A percentile compares a stretch with the other conserved stretches of the same genome.
Evolutionary conservation across 116 monocot species (phyloP).

Genomic region (Trichopus zeylanicus): DNA sequence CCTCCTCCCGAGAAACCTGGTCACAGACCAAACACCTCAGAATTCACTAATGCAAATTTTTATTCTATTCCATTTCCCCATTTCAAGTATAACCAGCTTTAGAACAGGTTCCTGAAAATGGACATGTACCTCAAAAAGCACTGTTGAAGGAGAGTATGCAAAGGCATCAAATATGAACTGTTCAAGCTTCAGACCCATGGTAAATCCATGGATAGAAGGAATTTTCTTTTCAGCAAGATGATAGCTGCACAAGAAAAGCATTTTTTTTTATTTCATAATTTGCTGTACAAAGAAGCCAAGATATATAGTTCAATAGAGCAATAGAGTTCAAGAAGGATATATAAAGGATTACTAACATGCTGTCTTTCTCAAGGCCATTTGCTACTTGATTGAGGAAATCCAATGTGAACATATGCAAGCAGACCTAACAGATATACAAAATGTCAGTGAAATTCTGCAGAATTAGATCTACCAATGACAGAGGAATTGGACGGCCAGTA

Average conservation of each 20-base stretch:
- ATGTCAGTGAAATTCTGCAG: background rate
- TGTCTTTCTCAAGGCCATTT: conserved; percentile 91
- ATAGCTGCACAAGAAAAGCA: conserved; percentile 46
- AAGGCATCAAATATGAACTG: conserved; percentile 97
- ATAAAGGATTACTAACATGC: conserved; percentile 62
- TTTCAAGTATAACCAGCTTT: no score
- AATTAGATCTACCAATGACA: background rate
- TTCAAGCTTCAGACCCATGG: conserved; percentile 80
- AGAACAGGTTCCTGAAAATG: no score
- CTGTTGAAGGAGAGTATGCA: conserved; percentile 75
- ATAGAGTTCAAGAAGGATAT: background rate
- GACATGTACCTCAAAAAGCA: conserved; percentile 71
- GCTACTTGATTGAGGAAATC: conserved; percentile 97
- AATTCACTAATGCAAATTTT: background rate
- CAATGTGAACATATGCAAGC: conserved; percentile 94
- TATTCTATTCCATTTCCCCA: background rate
- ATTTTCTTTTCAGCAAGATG: conserved; percentile 99
- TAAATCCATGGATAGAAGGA: conserved; percentile 68
- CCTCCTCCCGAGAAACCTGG: conserved; percentile 84
- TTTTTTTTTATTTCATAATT: no score
- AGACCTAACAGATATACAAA: conserved; percentile 39
- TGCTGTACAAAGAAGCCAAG: no score
- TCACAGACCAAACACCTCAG: background rate
- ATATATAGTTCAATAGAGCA: no score
- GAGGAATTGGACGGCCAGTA: background rate